Percentiles rank a stretch among this genome's conserved stretches.
Conservation (phyloP, 1,284 basidiomycete genomes). For the Tilletia walkeri region DNA sequence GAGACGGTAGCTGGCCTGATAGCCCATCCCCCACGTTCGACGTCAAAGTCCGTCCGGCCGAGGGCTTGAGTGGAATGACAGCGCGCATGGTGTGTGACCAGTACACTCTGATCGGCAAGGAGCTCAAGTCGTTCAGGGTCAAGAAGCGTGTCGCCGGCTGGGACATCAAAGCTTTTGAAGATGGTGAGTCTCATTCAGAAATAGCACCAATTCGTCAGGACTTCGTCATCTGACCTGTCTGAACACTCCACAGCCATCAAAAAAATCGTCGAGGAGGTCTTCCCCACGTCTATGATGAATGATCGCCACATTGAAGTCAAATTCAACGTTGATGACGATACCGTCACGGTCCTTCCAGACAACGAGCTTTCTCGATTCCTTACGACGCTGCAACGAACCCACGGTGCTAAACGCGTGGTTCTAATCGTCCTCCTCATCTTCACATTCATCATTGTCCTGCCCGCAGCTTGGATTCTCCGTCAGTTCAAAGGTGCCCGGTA, state of each 20-base stretch:
- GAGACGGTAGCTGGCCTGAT: not conserved
- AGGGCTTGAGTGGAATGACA: not conserved
- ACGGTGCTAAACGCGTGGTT: not conserved
- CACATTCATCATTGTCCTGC: conserved; percentile 11
- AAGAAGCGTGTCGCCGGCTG: conserved; percentile 13
- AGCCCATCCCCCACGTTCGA: not conserved
- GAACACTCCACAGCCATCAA: not conserved
- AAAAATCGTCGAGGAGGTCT: not conserved
- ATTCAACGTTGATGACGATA: not conserved
- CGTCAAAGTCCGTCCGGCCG: conserved; percentile 11
- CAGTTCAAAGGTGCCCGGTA: conserved; percentile 5
- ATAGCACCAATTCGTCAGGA: not conserved
- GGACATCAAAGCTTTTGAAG: not conserved
- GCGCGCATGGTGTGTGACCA: not conserved
- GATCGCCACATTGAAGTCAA: not conserved
- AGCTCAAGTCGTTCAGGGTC: conserved; percentile 13
- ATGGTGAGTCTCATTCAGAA: not conserved
- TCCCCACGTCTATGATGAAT: not conserved
- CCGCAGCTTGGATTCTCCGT: not conserved
- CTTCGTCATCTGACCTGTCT: not conserved
- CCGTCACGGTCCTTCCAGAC: not conserved
- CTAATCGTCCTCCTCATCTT: not conserved
- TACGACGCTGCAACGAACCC: not conserved
- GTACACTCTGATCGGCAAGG: not conserved
- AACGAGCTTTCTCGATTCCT: not conserved